A percentile compares a stretch with the other conserved stretches of the same genome.
Conservation (phyloP, 2,329 filamentous ascomycete genomes). For the Xylaria hypoxylon region DNA sequence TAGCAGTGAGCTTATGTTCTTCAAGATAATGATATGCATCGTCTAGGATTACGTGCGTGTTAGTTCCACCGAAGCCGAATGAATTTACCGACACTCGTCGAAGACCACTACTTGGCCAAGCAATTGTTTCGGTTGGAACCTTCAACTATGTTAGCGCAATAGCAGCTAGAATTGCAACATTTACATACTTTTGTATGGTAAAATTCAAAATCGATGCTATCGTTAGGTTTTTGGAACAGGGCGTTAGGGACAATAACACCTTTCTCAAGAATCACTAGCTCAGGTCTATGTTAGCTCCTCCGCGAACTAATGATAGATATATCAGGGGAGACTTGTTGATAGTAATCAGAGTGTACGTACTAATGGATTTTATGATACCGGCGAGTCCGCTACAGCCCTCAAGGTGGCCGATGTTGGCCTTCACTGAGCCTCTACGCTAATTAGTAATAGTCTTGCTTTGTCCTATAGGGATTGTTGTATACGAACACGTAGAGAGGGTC, state of each 20-base stretch:
- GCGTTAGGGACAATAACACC: slow-evolving; percentile 49
- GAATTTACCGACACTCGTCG: slow-evolving; percentile 50
- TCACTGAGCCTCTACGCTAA: slow-evolving; percentile 42
- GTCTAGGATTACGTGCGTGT: slow-evolving; percentile 46
- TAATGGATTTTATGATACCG: slow-evolving; percentile 49
- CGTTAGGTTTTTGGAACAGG: slow-evolving; percentile 46
- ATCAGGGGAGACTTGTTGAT: background rate
- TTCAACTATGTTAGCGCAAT: slow-evolving; percentile 33
- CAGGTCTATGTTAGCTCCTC: background rate
- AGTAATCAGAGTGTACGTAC: slow-evolving; percentile 37
- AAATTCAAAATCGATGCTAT: slow-evolving; percentile 43
- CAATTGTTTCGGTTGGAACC: slow-evolving; percentile 41
- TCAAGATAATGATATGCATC: slow-evolving; percentile 44
- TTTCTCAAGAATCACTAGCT: slow-evolving; percentile 49
- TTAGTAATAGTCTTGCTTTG: background rate
- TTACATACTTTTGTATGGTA: slow-evolving; percentile 43
- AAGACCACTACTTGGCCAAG: slow-evolving; percentile 52
- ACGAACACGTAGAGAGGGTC: slow-evolving; percentile 48
- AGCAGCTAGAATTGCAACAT: background rate
- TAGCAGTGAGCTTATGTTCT: slow-evolving; percentile 34
- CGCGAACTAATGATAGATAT: background rate
- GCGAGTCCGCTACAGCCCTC: slow-evolving; percentile 48
- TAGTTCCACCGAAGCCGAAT: slow-evolving; percentile 48
- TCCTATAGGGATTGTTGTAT: background rate
- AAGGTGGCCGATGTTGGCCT: slow-evolving; percentile 47